These are phyloP conservation scores for Colletotrichum costaricense DNA, from an alignment of 2,329 filamentous ascomycete genomes.

Conservation along the genomic window DNA sequence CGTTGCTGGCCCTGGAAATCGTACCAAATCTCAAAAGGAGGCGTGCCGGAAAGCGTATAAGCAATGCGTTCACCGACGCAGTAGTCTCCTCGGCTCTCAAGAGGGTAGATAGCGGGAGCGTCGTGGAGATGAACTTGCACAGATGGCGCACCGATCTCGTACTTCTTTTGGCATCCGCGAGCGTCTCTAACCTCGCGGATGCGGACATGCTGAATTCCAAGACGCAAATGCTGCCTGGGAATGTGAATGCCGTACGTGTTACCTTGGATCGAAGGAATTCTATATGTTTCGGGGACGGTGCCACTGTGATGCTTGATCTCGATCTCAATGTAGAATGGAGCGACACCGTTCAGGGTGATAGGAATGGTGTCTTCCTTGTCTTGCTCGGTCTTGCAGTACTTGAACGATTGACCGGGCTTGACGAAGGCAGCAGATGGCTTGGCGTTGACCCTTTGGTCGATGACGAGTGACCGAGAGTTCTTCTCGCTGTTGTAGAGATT, in stretches of 20 bases:
- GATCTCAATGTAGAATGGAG: conserved; percentile 91
- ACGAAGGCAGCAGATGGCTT: conserved; percentile 85
- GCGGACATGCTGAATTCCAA: conserved; percentile 89
- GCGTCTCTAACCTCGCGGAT: conserved; percentile 92
- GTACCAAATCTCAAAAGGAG: conserved; percentile 94
- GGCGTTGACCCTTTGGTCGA: conserved; percentile 87
- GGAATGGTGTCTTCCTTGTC: conserved; percentile 88
- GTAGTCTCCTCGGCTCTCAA: conserved; percentile 87
- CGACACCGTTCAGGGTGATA: conserved; percentile 82
- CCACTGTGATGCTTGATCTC: conserved; percentile 93
- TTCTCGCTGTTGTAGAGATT: conserved; percentile 84
- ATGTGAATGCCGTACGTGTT: conserved; percentile 84
- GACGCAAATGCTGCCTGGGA: conserved; percentile 83
- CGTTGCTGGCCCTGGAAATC: conserved; percentile 83
- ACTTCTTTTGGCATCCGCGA: conserved; percentile 85
- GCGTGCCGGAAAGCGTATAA: conserved; percentile 89
- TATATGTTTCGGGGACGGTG: conserved; percentile 81
- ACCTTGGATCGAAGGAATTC: conserved; percentile 81
- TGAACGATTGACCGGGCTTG: conserved; percentile 92
- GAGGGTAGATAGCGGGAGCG: conserved; percentile 87
- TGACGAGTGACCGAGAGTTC: conserved; percentile 72
- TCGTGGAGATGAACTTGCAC: conserved; percentile 95
- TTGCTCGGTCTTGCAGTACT: conserved; percentile 90
- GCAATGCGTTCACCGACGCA: conserved; percentile 96
- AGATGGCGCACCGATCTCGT: conserved; percentile 76